Evolutionary conservation across 140 eudicot genomes (phyloP), one percentile per base, ranked within the genome.

Genomic region (Senecio squalidus): DNA sequence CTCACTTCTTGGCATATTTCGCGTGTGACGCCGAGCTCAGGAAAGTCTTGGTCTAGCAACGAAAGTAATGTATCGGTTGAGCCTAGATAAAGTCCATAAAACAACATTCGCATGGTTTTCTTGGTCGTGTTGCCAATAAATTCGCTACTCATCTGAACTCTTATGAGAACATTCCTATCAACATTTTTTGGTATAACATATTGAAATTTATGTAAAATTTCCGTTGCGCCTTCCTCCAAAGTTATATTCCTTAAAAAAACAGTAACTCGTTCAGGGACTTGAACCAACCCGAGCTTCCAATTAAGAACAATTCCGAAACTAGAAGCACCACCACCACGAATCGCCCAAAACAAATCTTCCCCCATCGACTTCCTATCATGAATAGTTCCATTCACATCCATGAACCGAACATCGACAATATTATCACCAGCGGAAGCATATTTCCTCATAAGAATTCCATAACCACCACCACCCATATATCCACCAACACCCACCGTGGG

Each of bases 321-420:
- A 1, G 56, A 43, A 6, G 64, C 72, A 18, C 72, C 72, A 2
- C 57, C 72, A 9, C 72, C 72, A 23, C 72, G 65, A 17, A 67
- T 28, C 4, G 58, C 72, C 76, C 76, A 64, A 20, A 71, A 71
- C 48, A 71, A 21, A 54, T 71, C 76, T 44, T 71, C 60, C 1
- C 76, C 77, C 77, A 71, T 71, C 16, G 47, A 31, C 54, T 23
- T 57, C 18, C 55, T 34, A 29, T 63, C 30, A 1, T 54, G 44
- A 33, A 71, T 55, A 4, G 43, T 29, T 0, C 71, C 77, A 13
- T 63, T 13, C 0, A 55, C 71, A 21, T 63, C 71, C 45, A 71
- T 66, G 13, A 71, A 53, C 3, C 66, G 77, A 45, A 16, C 43
- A 39, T 71, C 65, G 3, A 71, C 4, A 15, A 63, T 53, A 54